A percentile compares a stretch with the other conserved stretches of the same genome.
phyloP scores from a whole-genome alignment of 2,329 filamentous ascomycete species.

The Colletotrichum costaricense region DNA sequence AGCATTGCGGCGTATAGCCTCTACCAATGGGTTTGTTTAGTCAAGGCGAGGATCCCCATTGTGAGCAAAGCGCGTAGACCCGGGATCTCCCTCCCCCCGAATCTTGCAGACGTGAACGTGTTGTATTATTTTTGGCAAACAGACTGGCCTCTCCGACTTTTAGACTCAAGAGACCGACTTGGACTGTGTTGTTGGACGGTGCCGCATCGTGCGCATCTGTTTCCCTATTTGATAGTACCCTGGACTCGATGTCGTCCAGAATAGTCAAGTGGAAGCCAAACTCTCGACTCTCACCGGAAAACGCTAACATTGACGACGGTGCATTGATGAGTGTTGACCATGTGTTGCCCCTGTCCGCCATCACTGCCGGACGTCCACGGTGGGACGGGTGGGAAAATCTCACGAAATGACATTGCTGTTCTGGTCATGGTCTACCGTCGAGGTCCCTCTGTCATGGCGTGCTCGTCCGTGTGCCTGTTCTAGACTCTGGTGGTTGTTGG shows the following conservation, averaged over 20 bases:
- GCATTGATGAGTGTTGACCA: background rate
- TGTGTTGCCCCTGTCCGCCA: background rate
- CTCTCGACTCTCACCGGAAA: constrained; percentile 15
- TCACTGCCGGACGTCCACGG: background rate
- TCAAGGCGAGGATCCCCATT: background rate
- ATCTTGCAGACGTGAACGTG: constrained; percentile 13
- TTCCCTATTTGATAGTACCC: background rate
- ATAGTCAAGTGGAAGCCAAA: background rate
- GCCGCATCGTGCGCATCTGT: background rate
- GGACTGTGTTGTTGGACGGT: background rate
- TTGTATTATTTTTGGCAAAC: background rate
- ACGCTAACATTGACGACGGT: constrained; percentile 1
- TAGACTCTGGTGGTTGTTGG: background rate
- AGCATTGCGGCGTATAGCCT: background rate
- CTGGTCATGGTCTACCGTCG: constrained; percentile 31
- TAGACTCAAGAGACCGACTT: no score
- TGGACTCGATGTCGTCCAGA: background rate
- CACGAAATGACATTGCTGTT: constrained; percentile 34
- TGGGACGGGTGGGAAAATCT: constrained; percentile 19
- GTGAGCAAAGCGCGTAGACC: background rate
- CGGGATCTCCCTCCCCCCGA: constrained; percentile 14
- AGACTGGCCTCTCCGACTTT: background rate
- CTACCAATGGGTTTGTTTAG: background rate
- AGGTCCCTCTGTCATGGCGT: constrained; percentile 14
- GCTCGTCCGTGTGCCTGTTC: background rate